Evolutionary conservation across 257 asterid species (phyloP).

Genomic region (Penstemon eatonii): DNA sequence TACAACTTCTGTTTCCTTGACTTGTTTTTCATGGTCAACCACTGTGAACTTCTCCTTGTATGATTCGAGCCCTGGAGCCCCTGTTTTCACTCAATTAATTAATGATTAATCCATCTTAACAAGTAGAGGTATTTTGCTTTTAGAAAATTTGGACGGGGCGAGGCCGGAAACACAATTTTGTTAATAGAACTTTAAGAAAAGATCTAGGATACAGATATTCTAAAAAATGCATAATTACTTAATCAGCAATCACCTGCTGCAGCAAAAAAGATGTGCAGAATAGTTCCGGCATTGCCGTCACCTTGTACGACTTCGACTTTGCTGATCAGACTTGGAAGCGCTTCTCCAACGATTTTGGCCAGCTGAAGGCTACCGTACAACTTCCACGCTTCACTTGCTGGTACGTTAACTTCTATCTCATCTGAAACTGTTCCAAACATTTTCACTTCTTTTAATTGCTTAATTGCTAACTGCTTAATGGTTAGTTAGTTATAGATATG

Average conservation of each 20-base stretch:
- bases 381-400: slow-evolving; percentile 66
- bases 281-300: slow-evolving; percentile 57
- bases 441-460: not conserved
- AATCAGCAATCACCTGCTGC: slow-evolving; percentile 16
- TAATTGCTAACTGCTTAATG: not conserved
- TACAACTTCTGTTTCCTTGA: slow-evolving; percentile 23
- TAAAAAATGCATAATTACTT: too few species aligned
- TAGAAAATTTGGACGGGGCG: too few species aligned
- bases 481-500: too few species aligned
- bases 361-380: slow-evolving; percentile 48
- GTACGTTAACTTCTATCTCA: slow-evolving; percentile 44
- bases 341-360: slow-evolving; percentile 29
- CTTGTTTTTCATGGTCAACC: slow-evolving; percentile 30
- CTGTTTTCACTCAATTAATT: not conserved
- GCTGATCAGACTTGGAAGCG: slow-evolving; percentile 39
- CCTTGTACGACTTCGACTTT: slow-evolving; percentile 49
- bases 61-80: not conserved
- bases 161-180: too few species aligned
- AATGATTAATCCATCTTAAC: too few species aligned
- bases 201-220: too few species aligned
- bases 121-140: too few species aligned
- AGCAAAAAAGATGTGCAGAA: slow-evolving; percentile 44
- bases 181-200: too few species aligned
- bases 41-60: slow-evolving; percentile 33
- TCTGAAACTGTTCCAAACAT: slow-evolving; percentile 46